A percentile compares a stretch with the other conserved stretches of the same genome.
Evolutionary conservation across 345 rosid genomes (phyloP).

Genomic region (Erodium maritimum): DNA sequence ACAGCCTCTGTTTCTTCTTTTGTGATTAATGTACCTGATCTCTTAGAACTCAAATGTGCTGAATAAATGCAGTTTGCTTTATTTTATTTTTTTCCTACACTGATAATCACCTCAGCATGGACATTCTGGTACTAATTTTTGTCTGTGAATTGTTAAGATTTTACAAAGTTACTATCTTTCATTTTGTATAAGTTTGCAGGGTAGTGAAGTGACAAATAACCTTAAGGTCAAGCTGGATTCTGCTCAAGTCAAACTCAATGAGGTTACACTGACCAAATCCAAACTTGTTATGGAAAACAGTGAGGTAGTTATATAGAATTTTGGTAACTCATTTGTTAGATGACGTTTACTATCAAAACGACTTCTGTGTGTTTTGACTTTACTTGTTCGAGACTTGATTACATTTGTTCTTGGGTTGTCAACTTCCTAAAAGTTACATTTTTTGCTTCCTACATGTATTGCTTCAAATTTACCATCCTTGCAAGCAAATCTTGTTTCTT

Average conservation of each 20-base stretch:
- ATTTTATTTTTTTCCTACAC: background rate
- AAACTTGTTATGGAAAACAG: constrained; percentile 28
- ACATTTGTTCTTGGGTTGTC: no score
- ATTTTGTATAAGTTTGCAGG: constrained; percentile 18
- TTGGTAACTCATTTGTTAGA: background rate
- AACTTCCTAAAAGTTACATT: no score
- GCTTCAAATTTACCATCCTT: no score
- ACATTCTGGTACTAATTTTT: constrained; percentile 15
- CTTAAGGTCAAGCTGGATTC: constrained; percentile 28
- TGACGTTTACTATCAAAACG: no score
- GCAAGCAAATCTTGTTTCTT: no score
- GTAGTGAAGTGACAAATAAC: constrained; percentile 18
- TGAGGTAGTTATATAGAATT: constrained; percentile 30
- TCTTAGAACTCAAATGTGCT: no score
- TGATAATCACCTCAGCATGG: constrained; percentile 2
- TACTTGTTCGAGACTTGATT: no score
- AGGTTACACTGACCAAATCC: constrained; percentile 28
- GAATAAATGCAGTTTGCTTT: background rate
- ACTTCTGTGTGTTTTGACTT: no score
- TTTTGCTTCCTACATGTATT: no score
- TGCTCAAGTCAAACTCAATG: constrained; percentile 42
- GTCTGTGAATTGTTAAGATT: constrained; percentile 1
- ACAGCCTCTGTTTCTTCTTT: background rate
- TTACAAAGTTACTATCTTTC: constrained; percentile 1
- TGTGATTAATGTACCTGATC: no score